These are phyloP conservation scores for Rhodosporidiobolus odoratus DNA, from an alignment of 768 basidiomycete genomes.

Conservation along the genomic window DNA sequence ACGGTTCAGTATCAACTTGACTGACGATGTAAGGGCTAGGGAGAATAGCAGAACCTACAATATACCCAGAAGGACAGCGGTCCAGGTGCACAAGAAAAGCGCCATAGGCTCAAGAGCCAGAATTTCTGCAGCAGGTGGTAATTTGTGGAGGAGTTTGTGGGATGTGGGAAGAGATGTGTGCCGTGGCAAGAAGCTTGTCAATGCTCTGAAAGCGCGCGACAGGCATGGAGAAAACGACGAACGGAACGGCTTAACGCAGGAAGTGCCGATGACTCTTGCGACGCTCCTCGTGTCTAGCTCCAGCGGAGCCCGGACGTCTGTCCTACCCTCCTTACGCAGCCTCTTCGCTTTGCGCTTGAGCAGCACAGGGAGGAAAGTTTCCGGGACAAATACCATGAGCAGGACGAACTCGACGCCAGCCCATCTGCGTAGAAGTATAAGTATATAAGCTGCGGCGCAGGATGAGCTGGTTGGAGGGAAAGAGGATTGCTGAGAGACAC, in stretches of 20 bases:
- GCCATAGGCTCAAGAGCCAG: conserved; percentile 69
- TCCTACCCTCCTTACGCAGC: conserved; percentile 59
- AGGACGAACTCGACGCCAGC: conserved; percentile 55
- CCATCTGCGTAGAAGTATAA: conserved; percentile 50
- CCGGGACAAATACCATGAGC: conserved; percentile 56
- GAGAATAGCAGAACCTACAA: conserved; percentile 40
- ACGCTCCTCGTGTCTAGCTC: conserved; percentile 56
- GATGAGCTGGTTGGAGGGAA: too few species aligned
- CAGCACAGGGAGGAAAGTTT: conserved; percentile 64
- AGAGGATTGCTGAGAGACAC: neutral
- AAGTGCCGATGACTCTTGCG: conserved; percentile 53
- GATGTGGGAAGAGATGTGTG: neutral
- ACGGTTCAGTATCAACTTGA: neutral
- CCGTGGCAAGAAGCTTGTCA: neutral
- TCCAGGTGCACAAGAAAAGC: conserved; percentile 66
- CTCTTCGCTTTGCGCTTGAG: conserved; percentile 50
- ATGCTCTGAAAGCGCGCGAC: neutral
- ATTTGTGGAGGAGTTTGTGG: too few species aligned
- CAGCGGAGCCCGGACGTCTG: conserved; percentile 56
- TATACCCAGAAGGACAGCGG: conserved; percentile 47
- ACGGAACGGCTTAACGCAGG: conserved; percentile 70
- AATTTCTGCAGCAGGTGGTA: too few species aligned
- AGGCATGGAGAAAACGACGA: conserved; percentile 40
- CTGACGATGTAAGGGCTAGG: neutral
- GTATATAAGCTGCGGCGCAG: neutral